Base-by-base conservation (phyloP, 495 filamentous ascomycete species). In the Alectoria sarmentosa region DNA sequence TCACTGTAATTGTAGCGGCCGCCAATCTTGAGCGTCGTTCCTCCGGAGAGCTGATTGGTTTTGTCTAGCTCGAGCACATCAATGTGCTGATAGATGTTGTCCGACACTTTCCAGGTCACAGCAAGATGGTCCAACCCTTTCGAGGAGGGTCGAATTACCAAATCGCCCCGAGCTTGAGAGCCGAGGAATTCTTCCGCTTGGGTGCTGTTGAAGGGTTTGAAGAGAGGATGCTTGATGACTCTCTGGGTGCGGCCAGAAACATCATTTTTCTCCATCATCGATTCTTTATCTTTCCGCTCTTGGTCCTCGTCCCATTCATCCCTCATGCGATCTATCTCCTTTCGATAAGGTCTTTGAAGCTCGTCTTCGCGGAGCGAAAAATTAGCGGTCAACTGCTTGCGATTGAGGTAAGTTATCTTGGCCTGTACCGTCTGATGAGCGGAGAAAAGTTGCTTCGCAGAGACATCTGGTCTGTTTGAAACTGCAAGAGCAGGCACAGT, bases 41-140 rank as follows among this genome's bases (percentile, higher is more conserved):
- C 94, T 17, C 97, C 88, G 6, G 90, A 91, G 73, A 96, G 96
- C 74, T 97, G 92, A 60, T 89, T 97, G 67, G 93, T 91, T 76
- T 98, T 98, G 76, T 95, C 90, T 62, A 98, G 75, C 75, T 98
- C 94, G 26, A 98, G 83, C 41, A 98, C 95, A 73, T 98, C 95
- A 63, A 98, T 90, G 71, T 98, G 94, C 77, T 98, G 93, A 70
- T 90, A 98, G 42, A 97, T 84, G 63, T 88, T 88, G 68, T 98
- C 90, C 0, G 90, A 84, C n/a, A 98, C 91, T 76, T 98, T 98
- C 94, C 94, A 98, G 1, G 94, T 98, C 48, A 98, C 83, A 5
- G 93, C 91, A 58, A 98, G 83, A 76, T 98, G 94, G 74, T 98
- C 95, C 42, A 88, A 86, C 17, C 94, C 94, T 67, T 92, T 94